Conservation (phyloP, 192 early-diverging fungal genomes). For the Jimgerdemannia flammicorona region DNA sequence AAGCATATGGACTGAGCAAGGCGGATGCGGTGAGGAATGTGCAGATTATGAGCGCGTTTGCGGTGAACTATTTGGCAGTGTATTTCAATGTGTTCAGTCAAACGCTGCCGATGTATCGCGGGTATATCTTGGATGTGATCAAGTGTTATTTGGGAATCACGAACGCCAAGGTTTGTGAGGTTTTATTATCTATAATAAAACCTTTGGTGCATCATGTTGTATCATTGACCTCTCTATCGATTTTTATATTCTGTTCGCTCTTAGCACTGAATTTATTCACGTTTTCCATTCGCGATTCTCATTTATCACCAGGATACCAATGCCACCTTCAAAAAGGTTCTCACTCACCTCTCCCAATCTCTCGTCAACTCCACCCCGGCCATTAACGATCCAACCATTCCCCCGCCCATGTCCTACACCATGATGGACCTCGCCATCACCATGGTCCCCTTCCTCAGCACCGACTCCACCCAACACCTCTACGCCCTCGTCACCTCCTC, state of each 20-base stretch:
- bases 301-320: constrained; percentile 44
- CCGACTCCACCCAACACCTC: constrained; percentile 54
- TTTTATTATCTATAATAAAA: background rate
- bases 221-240: background rate
- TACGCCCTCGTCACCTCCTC: constrained; percentile 52
- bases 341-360: constrained; percentile 52
- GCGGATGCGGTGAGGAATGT: constrained; percentile 55
- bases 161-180: constrained; percentile 22
- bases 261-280: too few species aligned
- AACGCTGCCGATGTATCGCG: constrained; percentile 57
- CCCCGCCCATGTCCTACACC: constrained; percentile 76
- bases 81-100: constrained; percentile 79
- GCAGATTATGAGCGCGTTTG: constrained; percentile 56
- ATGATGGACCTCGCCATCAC: constrained; percentile 81
- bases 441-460: constrained; percentile 73
- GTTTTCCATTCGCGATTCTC: too few species aligned
- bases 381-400: constrained; percentile 45
- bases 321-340: constrained; percentile 60
- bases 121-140: constrained; percentile 67
- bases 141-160: constrained; percentile 64
- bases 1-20: constrained; percentile 42
- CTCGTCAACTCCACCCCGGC: constrained; percentile 44
- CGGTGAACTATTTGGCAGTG: constrained; percentile 67
- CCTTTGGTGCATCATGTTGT: background rate
- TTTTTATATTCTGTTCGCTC: background rate